Base-by-base conservation (phyloP, 2,329 filamentous ascomycete species). In the Calonectria pseudoreteaudii region DNA sequence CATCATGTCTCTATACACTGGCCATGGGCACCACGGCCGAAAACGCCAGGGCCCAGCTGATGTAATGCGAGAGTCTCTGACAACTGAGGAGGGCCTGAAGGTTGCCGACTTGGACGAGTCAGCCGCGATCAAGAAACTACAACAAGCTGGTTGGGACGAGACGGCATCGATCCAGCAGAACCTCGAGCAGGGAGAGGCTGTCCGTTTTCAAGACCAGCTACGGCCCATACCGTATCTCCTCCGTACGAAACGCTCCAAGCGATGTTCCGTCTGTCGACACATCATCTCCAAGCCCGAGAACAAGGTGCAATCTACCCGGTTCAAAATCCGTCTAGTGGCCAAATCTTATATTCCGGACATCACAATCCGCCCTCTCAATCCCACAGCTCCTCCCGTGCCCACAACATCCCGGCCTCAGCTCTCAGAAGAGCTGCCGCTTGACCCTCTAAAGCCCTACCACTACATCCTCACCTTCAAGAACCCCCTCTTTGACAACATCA, bases 281-380 rank as follows among this genome's bases (percentile, higher is more conserved):
- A 98, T 98, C 82, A 93, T 99, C 79, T 94, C 95, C 74, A 97
- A 98, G 83, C 97, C 96, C 18, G 97, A 99, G 85, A 91, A 93
- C 73, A 99, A 98, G 84, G 93, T 98, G 38, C 92, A 92, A 60
- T 96, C 94, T 67, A 97, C 94, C 9, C 93, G 96, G 36, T 98
- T 97, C 90, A 94, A 96, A 80, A 98, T 99, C 84, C 94, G 95
- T 69, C 90, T 98, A 0, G 93, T 98, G 7, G 97, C 97, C 28
- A 91, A 93, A 70, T 95, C 93, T 82, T 96, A 97, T 85, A 95
- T 99, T 75, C 97, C 97, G 0, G 92, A 92, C 73, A 92, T 98
- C 74, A 91, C 92, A 36, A 91, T 98, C 79, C 91, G 91, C 65
- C 92, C 93, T 31, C 86, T 94, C 65, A 84, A 86, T 74, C 84